Percentiles rank a stretch among this genome's conserved stretches.
These are phyloP conservation scores for Hymenoscyphus salicellus DNA, from an alignment of 2,329 filamentous ascomycete genomes.

Conservation along the genomic window DNA sequence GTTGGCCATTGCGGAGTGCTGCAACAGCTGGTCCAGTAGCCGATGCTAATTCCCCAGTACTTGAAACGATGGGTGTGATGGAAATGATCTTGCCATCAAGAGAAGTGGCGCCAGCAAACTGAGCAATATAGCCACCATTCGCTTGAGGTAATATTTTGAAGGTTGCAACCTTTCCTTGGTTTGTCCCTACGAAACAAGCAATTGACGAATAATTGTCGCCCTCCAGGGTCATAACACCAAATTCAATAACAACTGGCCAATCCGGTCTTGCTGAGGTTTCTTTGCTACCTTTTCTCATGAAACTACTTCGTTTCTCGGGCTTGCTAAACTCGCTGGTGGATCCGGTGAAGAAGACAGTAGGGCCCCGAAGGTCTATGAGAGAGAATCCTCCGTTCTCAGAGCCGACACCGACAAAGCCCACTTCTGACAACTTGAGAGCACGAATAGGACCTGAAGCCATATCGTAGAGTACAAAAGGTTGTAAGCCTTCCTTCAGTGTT, in stretches of 20 bases:
- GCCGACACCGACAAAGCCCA: conserved; percentile 86
- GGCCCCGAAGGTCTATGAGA: conserved; percentile 84
- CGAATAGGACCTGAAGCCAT: conserved; percentile 80
- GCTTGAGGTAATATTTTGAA: conserved; percentile 81
- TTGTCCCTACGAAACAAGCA: conserved; percentile 86
- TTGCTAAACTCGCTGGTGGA: conserved; percentile 72
- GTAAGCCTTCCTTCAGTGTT: conserved; percentile 71
- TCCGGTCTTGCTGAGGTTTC: conserved; percentile 54
- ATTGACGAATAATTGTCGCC: conserved; percentile 96
- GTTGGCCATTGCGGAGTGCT: conserved; percentile 70
- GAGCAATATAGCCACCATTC: conserved; percentile 67
- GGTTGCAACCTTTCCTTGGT: conserved; percentile 75
- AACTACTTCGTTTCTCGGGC: conserved; percentile 71
- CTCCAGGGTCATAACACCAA: conserved; percentile 89
- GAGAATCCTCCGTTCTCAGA: conserved; percentile 79
- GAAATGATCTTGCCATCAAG: conserved; percentile 70
- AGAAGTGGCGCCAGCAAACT: conserved; percentile 64
- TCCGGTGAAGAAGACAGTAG: conserved; percentile 74
- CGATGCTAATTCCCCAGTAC: conserved; percentile 70
- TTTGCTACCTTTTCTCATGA: conserved; percentile 58
- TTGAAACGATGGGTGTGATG: conserved; percentile 75
- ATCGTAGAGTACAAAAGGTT: conserved; percentile 78
- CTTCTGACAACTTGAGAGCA: conserved; percentile 78
- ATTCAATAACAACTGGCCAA: conserved; percentile 80
- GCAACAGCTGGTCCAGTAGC: conserved; percentile 74